phyloP scores from a whole-genome alignment of 2,329 filamentous ascomycete genomes.

The Exophiala sideris region DNA sequence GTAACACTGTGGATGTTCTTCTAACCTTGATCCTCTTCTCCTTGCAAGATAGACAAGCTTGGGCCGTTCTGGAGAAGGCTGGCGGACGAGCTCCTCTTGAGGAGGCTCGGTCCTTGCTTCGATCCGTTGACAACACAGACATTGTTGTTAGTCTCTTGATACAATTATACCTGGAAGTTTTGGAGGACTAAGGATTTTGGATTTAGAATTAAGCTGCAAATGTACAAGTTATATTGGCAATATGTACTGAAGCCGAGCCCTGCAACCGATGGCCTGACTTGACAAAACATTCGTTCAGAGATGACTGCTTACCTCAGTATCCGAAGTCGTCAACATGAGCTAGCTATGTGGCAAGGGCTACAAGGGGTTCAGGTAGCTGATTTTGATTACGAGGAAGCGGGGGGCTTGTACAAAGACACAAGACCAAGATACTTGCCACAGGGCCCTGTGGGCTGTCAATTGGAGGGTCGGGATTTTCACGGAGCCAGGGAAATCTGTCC shows the following conservation, averaged over 20 bases:
- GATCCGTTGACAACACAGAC: neutral
- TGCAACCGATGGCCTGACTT: no score
- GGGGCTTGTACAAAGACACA: no score
- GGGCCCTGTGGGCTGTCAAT: neutral
- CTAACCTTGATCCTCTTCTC: neutral
- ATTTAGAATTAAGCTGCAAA: no score
- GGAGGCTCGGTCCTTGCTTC: neutral
- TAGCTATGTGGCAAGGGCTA: no score
- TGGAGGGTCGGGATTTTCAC: neutral
- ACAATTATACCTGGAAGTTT: neutral
- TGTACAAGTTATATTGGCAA: no score
- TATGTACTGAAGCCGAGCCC: no score
- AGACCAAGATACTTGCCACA: no score
- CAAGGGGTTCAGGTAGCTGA: no score
- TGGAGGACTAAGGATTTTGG: neutral
- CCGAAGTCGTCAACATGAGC: no score
- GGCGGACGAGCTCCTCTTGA: neutral
- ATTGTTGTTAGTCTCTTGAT: neutral
- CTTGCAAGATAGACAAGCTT: neutral
- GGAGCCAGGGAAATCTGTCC: neutral
- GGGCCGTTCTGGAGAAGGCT: neutral
- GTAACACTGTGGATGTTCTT: neutral
- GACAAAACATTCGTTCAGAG: no score
- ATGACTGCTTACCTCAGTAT: no score
- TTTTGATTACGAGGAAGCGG: no score